Conservation (phyloP, 2,329 filamentous ascomycete genomes). For the Alternaria conjuncta region DNA sequence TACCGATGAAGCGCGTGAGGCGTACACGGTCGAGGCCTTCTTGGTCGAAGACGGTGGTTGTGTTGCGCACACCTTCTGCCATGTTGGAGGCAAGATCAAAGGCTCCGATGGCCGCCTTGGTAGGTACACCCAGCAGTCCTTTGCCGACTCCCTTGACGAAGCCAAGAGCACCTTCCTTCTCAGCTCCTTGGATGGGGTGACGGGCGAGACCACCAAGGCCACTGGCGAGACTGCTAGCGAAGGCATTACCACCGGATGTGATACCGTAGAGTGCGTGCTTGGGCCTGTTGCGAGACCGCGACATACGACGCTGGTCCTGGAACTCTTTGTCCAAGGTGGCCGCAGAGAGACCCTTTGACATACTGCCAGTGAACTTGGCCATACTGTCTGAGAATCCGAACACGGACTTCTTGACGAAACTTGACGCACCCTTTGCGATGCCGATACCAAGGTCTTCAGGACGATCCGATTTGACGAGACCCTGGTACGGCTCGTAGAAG, state of each 20-base stretch:
- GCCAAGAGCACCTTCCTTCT: constrained; percentile 90
- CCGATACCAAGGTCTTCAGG: constrained; percentile 94
- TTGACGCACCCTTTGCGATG: constrained; percentile 94
- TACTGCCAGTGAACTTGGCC: constrained; percentile 95
- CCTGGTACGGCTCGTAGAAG: constrained; percentile 99
- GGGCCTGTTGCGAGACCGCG: constrained; percentile 87
- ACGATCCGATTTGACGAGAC: constrained; percentile 92
- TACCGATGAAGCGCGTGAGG: constrained; percentile 88
- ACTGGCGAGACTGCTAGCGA: constrained; percentile 89
- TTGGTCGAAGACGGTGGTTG: constrained; percentile 95
- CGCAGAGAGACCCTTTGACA: constrained; percentile 94
- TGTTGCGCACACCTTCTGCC: constrained; percentile 96
- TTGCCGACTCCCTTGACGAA: constrained; percentile 99
- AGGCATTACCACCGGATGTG: constrained; percentile 91
- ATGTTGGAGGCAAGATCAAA: constrained; percentile 97
- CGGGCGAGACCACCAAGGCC: constrained; percentile 92
- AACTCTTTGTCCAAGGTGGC: constrained; percentile 98
- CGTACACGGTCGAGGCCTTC: constrained; percentile 93
- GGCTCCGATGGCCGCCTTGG: constrained; percentile 94
- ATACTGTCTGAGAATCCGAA: constrained; percentile 98
- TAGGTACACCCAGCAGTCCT: constrained; percentile 90
- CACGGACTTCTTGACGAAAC: constrained; percentile 97
- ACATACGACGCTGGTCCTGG: constrained; percentile 94
- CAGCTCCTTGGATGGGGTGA: constrained; percentile 93
- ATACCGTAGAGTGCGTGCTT: constrained; percentile 98